Conservation (phyloP, 306 rosid species). For the Lathyrus oleraceus region DNA sequence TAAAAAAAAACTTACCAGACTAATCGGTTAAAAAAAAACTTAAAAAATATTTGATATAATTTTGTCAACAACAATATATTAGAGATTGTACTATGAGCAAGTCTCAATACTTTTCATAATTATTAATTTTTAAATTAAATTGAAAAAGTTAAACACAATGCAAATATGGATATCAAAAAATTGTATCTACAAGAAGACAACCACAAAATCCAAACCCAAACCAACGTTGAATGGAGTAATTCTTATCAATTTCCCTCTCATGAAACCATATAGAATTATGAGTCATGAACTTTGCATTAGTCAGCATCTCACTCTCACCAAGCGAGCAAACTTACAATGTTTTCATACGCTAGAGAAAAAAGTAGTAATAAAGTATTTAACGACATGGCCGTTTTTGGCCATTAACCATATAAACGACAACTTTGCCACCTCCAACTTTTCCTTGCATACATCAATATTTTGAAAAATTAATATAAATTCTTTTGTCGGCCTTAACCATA, state of each 20-base stretch:
- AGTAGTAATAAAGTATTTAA: neutral
- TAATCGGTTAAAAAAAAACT: too few species aligned
- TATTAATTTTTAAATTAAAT: neutral
- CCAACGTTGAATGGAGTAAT: neutral
- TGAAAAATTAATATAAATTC: neutral
- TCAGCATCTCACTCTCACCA: constrained; percentile 10
- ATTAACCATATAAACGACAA: constrained; percentile 34
- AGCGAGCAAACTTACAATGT: neutral
- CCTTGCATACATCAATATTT: neutral
- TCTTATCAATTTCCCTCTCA: neutral
- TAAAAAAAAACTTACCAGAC: too few species aligned
- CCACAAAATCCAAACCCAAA: neutral
- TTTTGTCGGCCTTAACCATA: neutral
- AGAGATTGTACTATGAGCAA: too few species aligned
- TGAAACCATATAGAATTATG: neutral
- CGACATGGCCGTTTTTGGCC: constrained; percentile 6
- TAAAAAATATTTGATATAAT: too few species aligned
- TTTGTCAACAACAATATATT: too few species aligned
- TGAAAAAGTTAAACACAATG: neutral
- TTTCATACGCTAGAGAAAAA: constrained; percentile 1
- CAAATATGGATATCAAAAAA: neutral
- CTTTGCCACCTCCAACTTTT: constrained; percentile 2
- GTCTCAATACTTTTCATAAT: too few species aligned
- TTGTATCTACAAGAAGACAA: neutral
- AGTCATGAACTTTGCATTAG: constrained; percentile 3